Evolutionary conservation across 768 basidiomycete genomes (phyloP), one percentile per base, ranked within the genome.

Genomic region (Auricularia sp.): DNA sequence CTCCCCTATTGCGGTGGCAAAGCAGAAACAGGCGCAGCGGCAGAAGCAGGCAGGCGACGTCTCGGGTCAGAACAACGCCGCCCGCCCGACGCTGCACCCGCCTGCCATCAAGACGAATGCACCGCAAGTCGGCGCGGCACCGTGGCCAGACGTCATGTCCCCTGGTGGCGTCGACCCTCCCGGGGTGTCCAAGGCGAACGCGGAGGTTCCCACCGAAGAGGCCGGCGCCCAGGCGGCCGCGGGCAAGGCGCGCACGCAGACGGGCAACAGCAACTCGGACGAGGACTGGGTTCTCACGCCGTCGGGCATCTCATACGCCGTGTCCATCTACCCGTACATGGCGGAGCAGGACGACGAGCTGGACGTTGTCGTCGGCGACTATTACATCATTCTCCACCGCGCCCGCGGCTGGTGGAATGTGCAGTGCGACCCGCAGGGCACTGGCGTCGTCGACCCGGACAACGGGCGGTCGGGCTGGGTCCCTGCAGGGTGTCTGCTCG

Each of bases 331-430:
- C 72, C 97, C 97, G 56, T 98, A 99, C 74, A 90, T 95, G 85
- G 94, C 96, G 5, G 97, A 98, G 75, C 89, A 97, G 73, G 93
- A 97, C 64, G 97, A 98, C 73, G 97, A 99, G 74, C 98, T 98
- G 73, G 93, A 98, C 72, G 97, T 98, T 2, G 86, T 90, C 44
- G 95, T 99, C 16, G 93, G 93, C 47, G 92, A 95, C 71, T 93
- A 93, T 1, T 98, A 94, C 75, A 85, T 96, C 67, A 95, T 98
- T 67, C 78, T 94, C 51, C 91, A 91, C 63, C 86, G 95, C 62
- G 88, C 94, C n/a, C 87, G 95, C 64, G 96, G 97, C 1, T 99
- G 97, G 97, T 99, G 96, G 93, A 91, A 98, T 39, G 97, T 98
- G 3, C 95, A 98, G 72, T 87, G 91, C 39, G 97, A 99, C 74